Evolutionary conservation across 2,329 filamentous ascomycete genomes (phyloP), one percentile per base, ranked within the genome.

Genomic region (Neodidymelliopsis sp.): DNA sequence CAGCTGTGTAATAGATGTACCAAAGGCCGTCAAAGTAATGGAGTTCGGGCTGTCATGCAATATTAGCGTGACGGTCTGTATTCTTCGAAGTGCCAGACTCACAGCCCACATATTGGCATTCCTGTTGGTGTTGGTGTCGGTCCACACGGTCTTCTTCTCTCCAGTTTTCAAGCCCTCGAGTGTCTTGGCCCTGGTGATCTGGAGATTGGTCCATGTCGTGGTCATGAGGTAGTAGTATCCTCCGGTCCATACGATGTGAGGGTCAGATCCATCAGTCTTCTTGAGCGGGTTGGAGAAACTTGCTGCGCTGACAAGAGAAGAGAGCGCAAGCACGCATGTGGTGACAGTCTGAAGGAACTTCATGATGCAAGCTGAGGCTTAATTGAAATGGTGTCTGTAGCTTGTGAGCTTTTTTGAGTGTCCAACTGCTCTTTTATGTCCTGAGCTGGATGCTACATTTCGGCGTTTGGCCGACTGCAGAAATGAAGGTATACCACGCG

Each of bases 1-100:
- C 80, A 1, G 80, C 79, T 0, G 81, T 80, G 61, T 84, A 84
- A 67, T 84, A 84, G 28, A 84, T 75, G 47, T 81, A 84, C 81
- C 81, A 79, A 24, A 60, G 58, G 31, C 62, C 58, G 25, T 77
- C 73, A 6, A 83, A 60, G 46, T 77, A 78, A 57, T 83, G 81
- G 0, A 83, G 69, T 56, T 84, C 81, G 0, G 81, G 82, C 59
- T 60, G 23, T 31, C 4, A 6, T 9, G 13, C 2, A 15, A 19
- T 4, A 11, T 43, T 19, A 27, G 23, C 11, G n/a, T 19, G 12
- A 6, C 7, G 7, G 1, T 11, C 6, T 15, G 8, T 6, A 36
- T 24, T 25, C 4, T 4, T 6, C 12, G 6, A n/a, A 53, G 13
- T 8, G 8, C 2, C 13, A 16, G 4, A 56, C 58, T 47, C 42